Evolutionary conservation across 805 yeast species (phyloP), one percentile per base, ranked within the genome.

Genomic region (Starmerella stigmatis): DNA sequence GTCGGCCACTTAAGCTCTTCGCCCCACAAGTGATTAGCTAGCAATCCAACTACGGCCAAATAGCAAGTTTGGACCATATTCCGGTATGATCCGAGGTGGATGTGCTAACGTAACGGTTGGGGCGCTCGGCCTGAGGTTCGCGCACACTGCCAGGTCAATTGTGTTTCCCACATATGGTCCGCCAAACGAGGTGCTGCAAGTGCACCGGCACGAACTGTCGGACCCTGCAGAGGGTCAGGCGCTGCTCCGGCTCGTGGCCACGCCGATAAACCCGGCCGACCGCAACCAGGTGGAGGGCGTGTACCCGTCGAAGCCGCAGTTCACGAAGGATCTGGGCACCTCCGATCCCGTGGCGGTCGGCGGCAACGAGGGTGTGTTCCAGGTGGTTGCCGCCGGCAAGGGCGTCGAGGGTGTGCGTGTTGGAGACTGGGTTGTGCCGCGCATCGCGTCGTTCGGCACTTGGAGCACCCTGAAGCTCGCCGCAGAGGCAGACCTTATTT

Each of bases 321-420:
- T 78, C 46, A 68, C 61, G 5, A 56, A 68, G 57, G 63, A 67
- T 61, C 17, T 67, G 62, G 42, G 76, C 64, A 39, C 76, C 7
- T 74, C 84, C 1, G 64, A 65, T 3, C 88, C 94, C 3, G 66
- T 76, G 8, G 94, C 94, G 5, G 79, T 86, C 38, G 86, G 88
- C 29, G 98, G 98, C 44, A 92, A 92, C 61, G 98, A 89, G 64
- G 97, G 96, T 19, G 73, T 85, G 10, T 88, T 84, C 60, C 81
- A 85, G 60, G 79, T 89, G n/a, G 59, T 83, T n/a, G 76, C 78
- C 44, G 21, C 37, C 20, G 30, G 30, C 12, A 27, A 26, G 19
- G 35, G 9, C 9, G 82, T 76, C 9, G 51, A 55, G 17, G 48
- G 53, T 3, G 67, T 83, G 42, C 55, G 67, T 36, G 65, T 67